Evolutionary conservation across 1,139 yeast genomes (phyloP).

Genomic region (Fermentozyma sake): DNA sequence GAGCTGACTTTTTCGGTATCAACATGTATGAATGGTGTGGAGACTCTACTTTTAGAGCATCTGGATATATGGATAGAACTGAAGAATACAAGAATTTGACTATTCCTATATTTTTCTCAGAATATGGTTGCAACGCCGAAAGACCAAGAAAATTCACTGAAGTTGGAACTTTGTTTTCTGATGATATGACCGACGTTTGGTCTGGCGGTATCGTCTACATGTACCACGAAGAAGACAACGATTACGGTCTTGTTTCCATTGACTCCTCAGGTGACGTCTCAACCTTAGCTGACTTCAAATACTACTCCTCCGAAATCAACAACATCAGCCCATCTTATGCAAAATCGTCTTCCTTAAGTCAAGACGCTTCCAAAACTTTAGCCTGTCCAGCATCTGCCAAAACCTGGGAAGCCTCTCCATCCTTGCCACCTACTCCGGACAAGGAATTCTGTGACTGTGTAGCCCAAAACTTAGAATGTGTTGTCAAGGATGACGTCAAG

Average conservation of each 20-base stretch:
- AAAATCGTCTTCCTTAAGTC: conserved; percentile 19
- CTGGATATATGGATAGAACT: conserved; percentile 68
- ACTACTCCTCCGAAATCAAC: conserved; percentile 55
- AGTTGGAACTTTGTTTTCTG: conserved; percentile 48
- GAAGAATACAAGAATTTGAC: conserved; percentile 58
- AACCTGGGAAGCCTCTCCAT: conserved; percentile 37
- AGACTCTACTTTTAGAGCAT: conserved; percentile 56
- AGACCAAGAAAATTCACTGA: conserved; percentile 64
- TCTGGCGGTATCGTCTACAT: conserved; percentile 90
- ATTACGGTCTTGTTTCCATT: conserved; percentile 73
- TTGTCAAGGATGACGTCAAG: conserved; percentile 27
- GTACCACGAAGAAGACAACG: conserved; percentile 74
- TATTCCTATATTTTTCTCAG: conserved; percentile 82
- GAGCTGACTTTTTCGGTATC: conserved; percentile 87
- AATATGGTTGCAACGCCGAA: conserved; percentile 70
- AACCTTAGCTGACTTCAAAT: conserved; percentile 43
- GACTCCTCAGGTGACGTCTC: conserved; percentile 33
- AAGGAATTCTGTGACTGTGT: conserved; percentile 36
- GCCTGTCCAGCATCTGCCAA: conserved; percentile 35
- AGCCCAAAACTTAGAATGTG: conserved; percentile 32
- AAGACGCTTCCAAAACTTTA: conserved; percentile 21
- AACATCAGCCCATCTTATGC: conserved; percentile 44
- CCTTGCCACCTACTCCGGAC: conserved; percentile 46
- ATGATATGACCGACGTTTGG: conserved; percentile 62
- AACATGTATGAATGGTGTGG: conserved; percentile 95